Evolutionary conservation across 768 basidiomycete genomes (phyloP), one percentile per base, ranked within the genome.

Genomic region (Artomyces pyxidatus): DNA sequence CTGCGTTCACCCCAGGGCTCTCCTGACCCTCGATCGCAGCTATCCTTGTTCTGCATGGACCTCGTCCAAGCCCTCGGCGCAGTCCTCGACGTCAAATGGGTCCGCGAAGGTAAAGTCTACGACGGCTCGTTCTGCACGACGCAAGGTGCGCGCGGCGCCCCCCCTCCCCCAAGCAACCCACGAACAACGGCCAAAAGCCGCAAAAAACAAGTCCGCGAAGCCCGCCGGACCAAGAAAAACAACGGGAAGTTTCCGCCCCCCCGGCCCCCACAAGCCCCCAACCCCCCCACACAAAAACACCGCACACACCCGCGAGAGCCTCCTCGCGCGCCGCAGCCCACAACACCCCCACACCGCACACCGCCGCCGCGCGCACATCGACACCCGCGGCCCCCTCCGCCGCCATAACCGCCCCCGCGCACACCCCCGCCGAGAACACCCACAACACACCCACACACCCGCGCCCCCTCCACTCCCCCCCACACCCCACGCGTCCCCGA

Each of bases 151-250:
- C 39, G 22, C 21, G n/a, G n/a, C n/a, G n/a, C n/a, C n/a, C n/a
- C n/a, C n/a, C n/a, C n/a, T n/a, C n/a, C n/a, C n/a, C n/a, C n/a
- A n/a, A n/a, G n/a, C n/a, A n/a, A n/a, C n/a, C n/a, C n/a, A n/a
- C n/a, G n/a, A n/a, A n/a, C n/a, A n/a, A n/a, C n/a, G n/a, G n/a
- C n/a, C n/a, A n/a, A n/a, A 68, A 70, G 69, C 14, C 59, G 64
- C 35, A 51, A 71, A 2, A 66, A 70, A 51, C 65, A 70, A 47
- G 42, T 72, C 2, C 70, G 72, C 11, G 71, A 74, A 45, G 66
- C 70, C 11, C 64, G 63, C 26, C 69, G 65, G 4, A 70, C 68
- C 8, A 65, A 71, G 43, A 63, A 65, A 3, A 73, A 68, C 37
- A 60, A 71, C 10, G 71, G 71, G 52, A 54, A 61, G 51, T 9